Evolutionary conservation across 2,329 filamentous ascomycete genomes (phyloP).

Genomic region (Fusarium brachygibbosum): DNA sequence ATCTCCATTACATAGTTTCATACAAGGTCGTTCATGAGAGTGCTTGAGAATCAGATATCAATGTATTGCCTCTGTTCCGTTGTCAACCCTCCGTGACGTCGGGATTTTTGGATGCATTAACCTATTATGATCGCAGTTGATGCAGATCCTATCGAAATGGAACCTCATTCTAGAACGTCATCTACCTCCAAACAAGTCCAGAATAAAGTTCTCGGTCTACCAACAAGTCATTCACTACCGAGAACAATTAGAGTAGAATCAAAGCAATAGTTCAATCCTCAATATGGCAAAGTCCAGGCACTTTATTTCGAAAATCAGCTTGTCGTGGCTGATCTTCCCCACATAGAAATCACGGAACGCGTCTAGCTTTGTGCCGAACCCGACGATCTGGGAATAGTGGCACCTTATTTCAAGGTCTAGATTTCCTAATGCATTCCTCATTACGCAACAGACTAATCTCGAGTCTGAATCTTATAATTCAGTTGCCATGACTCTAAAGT

Average conservation of each 20-base stretch:
- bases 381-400: conserved; percentile 24
- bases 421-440: conserved; percentile 23
- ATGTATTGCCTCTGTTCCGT: no score
- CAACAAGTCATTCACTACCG: neutral
- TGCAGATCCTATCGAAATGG: neutral
- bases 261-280: neutral
- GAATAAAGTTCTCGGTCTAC: no score
- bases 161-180: conserved; percentile 4
- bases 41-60: no score
- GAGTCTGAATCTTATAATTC: conserved; percentile 4
- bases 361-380: conserved; percentile 6
- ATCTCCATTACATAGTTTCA: neutral
- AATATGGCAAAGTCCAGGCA: neutral
- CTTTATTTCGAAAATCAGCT: neutral
- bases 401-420: conserved; percentile 5
- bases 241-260: neutral
- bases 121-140: no score
- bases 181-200: neutral
- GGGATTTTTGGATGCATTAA: fast-evolving
- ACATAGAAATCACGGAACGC: conserved; percentile 5
- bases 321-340: neutral
- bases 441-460: neutral
- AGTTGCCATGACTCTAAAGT: neutral
- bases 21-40: neutral
- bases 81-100: no score